phyloP scores from a whole-genome alignment of 164 flowering plant genomes.

The Protea cynaroides region DNA sequence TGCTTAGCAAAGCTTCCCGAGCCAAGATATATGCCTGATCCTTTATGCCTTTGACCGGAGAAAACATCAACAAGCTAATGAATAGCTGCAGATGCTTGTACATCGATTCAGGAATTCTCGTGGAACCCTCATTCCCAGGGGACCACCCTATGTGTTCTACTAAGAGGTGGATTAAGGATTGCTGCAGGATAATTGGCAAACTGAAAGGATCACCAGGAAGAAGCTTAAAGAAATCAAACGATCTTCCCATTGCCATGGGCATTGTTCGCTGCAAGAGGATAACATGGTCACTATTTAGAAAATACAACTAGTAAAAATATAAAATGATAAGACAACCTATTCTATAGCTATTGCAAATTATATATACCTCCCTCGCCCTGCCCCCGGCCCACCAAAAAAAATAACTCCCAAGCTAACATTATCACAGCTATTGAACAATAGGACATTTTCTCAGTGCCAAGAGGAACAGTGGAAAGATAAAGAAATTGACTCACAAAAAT shows the following conservation, averaged over 20 bases:
- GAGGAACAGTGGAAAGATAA: no score
- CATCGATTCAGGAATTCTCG: slow-evolving; percentile 45
- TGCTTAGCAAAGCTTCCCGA: slow-evolving; percentile 70
- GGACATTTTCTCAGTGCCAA: no score
- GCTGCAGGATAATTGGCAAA: slow-evolving; percentile 46
- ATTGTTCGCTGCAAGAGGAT: slow-evolving; percentile 53
- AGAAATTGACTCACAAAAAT: no score
- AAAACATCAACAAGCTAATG: slow-evolving; percentile 43
- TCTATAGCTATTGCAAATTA: no score
- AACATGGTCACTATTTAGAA: background rate
- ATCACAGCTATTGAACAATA: no score
- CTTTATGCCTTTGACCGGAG: slow-evolving; percentile 45
- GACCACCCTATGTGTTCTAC: slow-evolving; percentile 46
- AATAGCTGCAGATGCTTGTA: slow-evolving; percentile 66
- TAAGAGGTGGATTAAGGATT: slow-evolving; percentile 61
- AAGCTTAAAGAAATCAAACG: slow-evolving; percentile 65
- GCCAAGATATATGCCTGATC: slow-evolving; percentile 63
- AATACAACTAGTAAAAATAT: background rate
- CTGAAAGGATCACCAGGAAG: slow-evolving; percentile 47
- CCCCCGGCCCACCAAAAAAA: no score
- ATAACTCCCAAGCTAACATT: no score
- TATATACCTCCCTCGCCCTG: no score
- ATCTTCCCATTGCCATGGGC: slow-evolving; percentile 54
- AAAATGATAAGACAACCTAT: no score
- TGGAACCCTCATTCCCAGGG: slow-evolving; percentile 21